Conservation (phyloP, 768 basidiomycete genomes). For the Amanita exitialis region DNA sequence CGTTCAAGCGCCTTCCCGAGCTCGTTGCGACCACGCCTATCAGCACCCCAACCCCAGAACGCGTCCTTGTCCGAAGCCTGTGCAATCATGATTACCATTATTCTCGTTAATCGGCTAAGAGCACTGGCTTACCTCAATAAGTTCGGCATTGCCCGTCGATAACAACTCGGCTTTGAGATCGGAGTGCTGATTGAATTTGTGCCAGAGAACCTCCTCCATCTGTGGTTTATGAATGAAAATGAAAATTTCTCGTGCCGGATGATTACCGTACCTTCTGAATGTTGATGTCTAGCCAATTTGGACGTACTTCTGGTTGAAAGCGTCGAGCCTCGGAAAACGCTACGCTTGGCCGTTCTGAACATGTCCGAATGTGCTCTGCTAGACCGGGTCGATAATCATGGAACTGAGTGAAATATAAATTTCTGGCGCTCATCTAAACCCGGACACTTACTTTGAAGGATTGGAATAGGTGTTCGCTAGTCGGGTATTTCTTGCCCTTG, state of each 20-base stretch:
- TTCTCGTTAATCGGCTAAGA: neutral
- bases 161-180: constrained; percentile 51
- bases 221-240: constrained; percentile 14
- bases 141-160: constrained; percentile 52
- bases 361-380: constrained; percentile 60
- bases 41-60: constrained; percentile 70
- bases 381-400: constrained; percentile 47
- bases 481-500: constrained; percentile 57
- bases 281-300: constrained; percentile 63
- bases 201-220: constrained; percentile 59
- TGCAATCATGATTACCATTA: constrained; percentile 2
- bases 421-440: neutral
- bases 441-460: constrained; percentile 50
- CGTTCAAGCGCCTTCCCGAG: constrained; percentile 63
- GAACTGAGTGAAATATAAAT: constrained; percentile 32
- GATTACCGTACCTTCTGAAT: constrained; percentile 41
- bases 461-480: constrained; percentile 72
- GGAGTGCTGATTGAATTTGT: constrained; percentile 64
- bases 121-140: constrained; percentile 49
- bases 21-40: constrained; percentile 60
- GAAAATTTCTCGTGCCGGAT: neutral
- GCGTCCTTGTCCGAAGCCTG: constrained; percentile 70
- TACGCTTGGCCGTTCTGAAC: constrained; percentile 49
- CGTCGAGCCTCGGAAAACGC: constrained; percentile 63
- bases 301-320: constrained; percentile 48